These are phyloP conservation scores for Eucalyptus polyanthemos DNA, from an alignment of 345 rosid genomes.

Conservation along the genomic window DNA sequence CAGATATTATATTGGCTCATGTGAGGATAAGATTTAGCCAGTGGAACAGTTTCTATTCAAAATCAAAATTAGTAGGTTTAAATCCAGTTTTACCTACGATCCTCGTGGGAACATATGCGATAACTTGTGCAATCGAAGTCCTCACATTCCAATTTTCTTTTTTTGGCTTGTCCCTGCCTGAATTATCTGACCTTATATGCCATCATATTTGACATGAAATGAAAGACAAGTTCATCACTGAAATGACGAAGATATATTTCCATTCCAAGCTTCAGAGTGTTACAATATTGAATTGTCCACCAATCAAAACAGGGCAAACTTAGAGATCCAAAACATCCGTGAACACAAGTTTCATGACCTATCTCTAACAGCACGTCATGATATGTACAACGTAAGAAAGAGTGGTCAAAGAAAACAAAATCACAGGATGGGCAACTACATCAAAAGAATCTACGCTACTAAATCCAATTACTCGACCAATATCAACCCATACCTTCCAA, in stretches of 20 bases:
- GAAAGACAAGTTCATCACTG: not conserved
- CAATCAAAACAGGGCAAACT: not conserved
- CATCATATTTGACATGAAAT: not conserved
- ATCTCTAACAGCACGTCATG: not conserved
- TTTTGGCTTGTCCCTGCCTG: not conserved
- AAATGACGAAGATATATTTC: not conserved
- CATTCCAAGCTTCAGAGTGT: not conserved
- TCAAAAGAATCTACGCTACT: not conserved
- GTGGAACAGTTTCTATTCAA: not conserved
- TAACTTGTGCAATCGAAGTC: not conserved
- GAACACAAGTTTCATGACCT: not conserved
- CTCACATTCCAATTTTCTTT: not conserved
- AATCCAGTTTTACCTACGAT: not conserved
- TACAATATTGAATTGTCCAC: not conserved
- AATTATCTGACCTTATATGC: not conserved
- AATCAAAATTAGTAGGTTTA: not conserved
- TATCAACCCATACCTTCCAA: not conserved
- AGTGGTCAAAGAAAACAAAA: not conserved
- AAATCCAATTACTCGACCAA: not conserved
- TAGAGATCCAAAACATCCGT: not conserved
- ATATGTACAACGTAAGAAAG: not conserved
- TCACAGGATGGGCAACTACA: not conserved
- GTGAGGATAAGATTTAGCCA: not conserved
- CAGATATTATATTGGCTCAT: too few species aligned
- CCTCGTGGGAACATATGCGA: not conserved